phyloP scores from a whole-genome alignment of 805 yeast species.

The Metschnikowia similis region DNA sequence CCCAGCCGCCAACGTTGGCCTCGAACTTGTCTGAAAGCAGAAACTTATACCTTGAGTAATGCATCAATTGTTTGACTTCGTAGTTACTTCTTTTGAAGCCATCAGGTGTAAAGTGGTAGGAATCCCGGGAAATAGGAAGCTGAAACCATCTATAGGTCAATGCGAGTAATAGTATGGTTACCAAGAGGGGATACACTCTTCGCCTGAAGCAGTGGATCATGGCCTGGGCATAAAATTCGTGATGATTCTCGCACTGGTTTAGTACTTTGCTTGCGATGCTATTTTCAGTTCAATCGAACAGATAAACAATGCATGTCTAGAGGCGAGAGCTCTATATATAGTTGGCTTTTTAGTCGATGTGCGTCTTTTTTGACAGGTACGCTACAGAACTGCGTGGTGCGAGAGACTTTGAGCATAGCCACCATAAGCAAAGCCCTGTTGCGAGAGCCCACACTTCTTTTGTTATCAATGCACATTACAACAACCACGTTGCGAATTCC shows the following conservation, averaged over 20 bases:
- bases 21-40: conserved; percentile 9
- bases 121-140: background rate
- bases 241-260: background rate
- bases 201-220: conserved; percentile 2
- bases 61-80: conserved; percentile 8
- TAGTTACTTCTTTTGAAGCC: conserved; percentile 6
- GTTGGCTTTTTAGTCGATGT: background rate
- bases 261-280: background rate
- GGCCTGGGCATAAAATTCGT: background rate
- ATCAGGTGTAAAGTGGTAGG: background rate
- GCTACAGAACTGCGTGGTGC: background rate
- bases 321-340: too few species aligned
- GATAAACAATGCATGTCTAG: background rate
- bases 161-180: conserved; percentile 2
- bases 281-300: too few species aligned
- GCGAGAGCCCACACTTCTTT: background rate
- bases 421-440: background rate
- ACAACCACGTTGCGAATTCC: too few species aligned
- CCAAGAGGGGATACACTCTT: conserved; percentile 3
- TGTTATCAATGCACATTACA: background rate
- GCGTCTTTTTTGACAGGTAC: background rate
- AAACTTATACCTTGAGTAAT: conserved; percentile 13
- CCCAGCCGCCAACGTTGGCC: conserved; percentile 10
- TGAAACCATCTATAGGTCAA: conserved; percentile 1
- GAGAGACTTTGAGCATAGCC: background rate